Percentiles rank a stretch among this genome's conserved stretches.
phyloP scores from a whole-genome alignment of 2,329 filamentous ascomycete species.

The Colletotrichum limetticola region DNA sequence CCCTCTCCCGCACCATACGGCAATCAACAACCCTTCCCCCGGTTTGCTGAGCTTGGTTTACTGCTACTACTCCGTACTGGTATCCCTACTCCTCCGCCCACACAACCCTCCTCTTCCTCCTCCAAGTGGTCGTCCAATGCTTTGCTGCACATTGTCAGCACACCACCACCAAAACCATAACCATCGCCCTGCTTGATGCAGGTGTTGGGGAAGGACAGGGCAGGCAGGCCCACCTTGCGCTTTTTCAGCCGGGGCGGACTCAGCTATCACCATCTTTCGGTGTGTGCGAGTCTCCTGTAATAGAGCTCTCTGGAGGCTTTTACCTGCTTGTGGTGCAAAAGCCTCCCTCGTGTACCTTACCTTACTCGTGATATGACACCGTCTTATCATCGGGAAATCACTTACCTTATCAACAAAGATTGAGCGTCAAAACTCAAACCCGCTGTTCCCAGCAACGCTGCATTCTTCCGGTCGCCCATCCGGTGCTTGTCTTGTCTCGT shows the following conservation, averaged over 20 bases:
- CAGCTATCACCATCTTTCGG: slow-evolving; percentile 16
- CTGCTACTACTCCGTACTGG: neutral
- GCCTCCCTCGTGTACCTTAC: slow-evolving; percentile 24
- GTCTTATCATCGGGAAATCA: slow-evolving; percentile 13
- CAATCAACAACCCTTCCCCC: neutral
- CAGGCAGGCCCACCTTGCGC: slow-evolving; percentile 18
- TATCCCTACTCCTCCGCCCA: neutral
- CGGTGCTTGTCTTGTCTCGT: neutral
- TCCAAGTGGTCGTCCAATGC: slow-evolving; percentile 21
- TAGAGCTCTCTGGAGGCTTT: neutral
- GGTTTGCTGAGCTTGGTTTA: slow-evolving; percentile 5
- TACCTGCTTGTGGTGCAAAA: slow-evolving; percentile 11
- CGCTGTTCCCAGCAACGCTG: neutral
- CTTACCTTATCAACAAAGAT: neutral
- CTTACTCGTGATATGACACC: slow-evolving; percentile 18
- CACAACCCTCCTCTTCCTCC: neutral
- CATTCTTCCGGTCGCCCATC: neutral
- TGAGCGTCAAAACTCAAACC: slow-evolving; percentile 15
- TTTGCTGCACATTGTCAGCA: slow-evolving; percentile 27
- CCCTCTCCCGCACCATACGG: neutral
- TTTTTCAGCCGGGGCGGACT: neutral
- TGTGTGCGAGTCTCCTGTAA: neutral
- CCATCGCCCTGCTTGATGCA: neutral
- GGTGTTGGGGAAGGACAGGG: slow-evolving; percentile 1
- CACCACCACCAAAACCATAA: slow-evolving; percentile 15